Evolutionary conservation across 768 basidiomycete genomes (phyloP).

Genomic region (Lepiota subincarnata): DNA sequence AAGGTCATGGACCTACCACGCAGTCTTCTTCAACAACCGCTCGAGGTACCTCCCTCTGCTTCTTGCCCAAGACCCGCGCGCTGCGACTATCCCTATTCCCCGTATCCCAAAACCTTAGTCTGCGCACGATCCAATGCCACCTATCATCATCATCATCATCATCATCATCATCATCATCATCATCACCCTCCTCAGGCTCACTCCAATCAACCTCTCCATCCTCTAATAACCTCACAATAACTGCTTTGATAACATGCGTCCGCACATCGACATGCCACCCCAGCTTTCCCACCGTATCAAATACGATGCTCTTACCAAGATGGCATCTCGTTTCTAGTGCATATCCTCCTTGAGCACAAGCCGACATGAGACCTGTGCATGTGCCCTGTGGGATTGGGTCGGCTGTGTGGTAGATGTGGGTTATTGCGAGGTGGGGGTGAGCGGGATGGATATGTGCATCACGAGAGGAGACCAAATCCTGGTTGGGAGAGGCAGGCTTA

Average conservation of each 20-base stretch:
- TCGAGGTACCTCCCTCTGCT: constrained; percentile 45
- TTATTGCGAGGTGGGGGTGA: constrained; percentile 46
- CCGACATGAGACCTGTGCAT: constrained; percentile 71
- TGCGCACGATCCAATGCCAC: constrained; percentile 8
- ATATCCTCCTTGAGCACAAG: constrained; percentile 81
- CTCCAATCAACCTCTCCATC: constrained; percentile 50
- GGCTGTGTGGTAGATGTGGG: constrained; percentile 84
- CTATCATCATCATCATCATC: constrained; percentile 23
- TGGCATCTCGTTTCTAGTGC: constrained; percentile 88
- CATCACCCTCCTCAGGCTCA: constrained; percentile 17
- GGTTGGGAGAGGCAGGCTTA: constrained; percentile 37
- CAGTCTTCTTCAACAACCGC: constrained; percentile 65
- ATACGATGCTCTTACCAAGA: constrained; percentile 81
- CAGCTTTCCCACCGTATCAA: constrained; percentile 80
- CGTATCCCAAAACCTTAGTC: constrained; percentile 14
- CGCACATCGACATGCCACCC: constrained; percentile 81
- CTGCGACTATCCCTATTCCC: constrained; percentile 28
- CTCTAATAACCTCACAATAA: constrained; percentile 62
- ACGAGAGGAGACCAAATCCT: neutral
- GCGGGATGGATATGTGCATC: constrained; percentile 23
- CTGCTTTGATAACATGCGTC: constrained; percentile 66
- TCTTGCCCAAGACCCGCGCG: constrained; percentile 11
- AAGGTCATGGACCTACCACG: constrained; percentile 34
- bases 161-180: constrained; percentile 16
- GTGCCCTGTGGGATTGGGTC: constrained; percentile 89